Evolutionary conservation across 768 basidiomycete genomes (phyloP), one percentile per base, ranked within the genome.

Genomic region (Auriscalpium vulgare): DNA sequence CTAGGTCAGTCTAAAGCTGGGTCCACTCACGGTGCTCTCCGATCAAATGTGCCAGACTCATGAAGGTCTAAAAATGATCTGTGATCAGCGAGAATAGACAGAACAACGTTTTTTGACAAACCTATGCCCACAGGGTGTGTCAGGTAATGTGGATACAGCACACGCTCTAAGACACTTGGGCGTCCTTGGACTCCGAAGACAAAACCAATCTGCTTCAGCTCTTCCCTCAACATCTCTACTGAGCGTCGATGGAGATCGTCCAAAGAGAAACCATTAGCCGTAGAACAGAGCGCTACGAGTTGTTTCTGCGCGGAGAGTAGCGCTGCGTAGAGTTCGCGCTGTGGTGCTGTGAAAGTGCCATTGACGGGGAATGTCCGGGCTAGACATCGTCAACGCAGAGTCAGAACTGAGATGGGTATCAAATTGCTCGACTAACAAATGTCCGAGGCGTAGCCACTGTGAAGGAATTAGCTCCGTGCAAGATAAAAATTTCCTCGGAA

Each of bases 361-460:
- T 85, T 85, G 16, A 81, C 86, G 2, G 97, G 97, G 67, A 83
- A 99, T 10, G 94, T 93, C 37, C 90, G 87, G 17, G 91, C 88
- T 91, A 49, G 37, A 34, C 6, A 29, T 29, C 37, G 63, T 50
- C 46, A 62, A 17, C 49, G 7, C 17, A 44, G n/a, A n/a, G 50
- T 29, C 29, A 29, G 29, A 29, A 29, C 48, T 59, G 10, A 6
- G 37, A 8, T 1, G 37, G 47, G 8, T 51, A 23, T 7, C 35
- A 10, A 37, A 48, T 50, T 50, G 47, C 13, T 56, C 10, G n/a
- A 51, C 83, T 58, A 59, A 90, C 90, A 95, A 62, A 97, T 95
- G 67, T 98, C 95, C 47, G 91, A 92, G 8, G 93, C 91, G 65
- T 97, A 97, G 38, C 91, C 91, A 58, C 90, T 91, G 62, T 91